Evolutionary conservation across 1,139 yeast genomes (phyloP).

Genomic region (Taphrina betulina): DNA sequence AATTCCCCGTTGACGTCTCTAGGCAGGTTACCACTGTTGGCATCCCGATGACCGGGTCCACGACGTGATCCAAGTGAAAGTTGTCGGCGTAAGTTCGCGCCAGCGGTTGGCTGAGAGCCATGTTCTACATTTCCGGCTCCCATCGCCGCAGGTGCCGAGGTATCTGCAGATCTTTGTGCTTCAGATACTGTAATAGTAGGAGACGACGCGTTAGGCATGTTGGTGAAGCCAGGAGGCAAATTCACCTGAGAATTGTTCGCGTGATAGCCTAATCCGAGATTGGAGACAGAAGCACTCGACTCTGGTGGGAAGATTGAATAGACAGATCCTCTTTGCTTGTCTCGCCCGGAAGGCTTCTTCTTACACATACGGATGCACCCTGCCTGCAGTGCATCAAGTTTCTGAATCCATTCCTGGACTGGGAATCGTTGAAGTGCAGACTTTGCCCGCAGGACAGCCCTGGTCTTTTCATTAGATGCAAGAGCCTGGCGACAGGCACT

Average conservation of each 20-base stretch:
- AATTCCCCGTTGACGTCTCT: constrained; percentile 30
- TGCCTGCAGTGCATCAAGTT: constrained; percentile 29
- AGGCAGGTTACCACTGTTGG: background rate
- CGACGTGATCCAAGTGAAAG: constrained; percentile 34
- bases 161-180: constrained; percentile 5
- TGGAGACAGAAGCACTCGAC: constrained; percentile 26
- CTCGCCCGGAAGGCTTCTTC: constrained; percentile 26
- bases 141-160: background rate
- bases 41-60: constrained; percentile 35
- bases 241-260: constrained; percentile 28
- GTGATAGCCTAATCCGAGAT: constrained; percentile 22
- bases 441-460: constrained; percentile 32
- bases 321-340: constrained; percentile 31
- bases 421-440: constrained; percentile 35
- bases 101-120: constrained; percentile 9
- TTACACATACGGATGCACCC: constrained; percentile 33
- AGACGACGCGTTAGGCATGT: constrained; percentile 31
- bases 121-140: background rate
- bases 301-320: constrained; percentile 31
- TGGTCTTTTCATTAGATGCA: constrained; percentile 28
- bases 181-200: constrained; percentile 22
- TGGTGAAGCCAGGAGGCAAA: constrained; percentile 26
- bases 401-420: constrained; percentile 33
- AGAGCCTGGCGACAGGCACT: constrained; percentile 34
- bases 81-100: constrained; percentile 27